A percentile compares a stretch with the other conserved stretches of the same genome.
Conservation (phyloP, 208 protist species). For the Porcisia deanei region DNA sequence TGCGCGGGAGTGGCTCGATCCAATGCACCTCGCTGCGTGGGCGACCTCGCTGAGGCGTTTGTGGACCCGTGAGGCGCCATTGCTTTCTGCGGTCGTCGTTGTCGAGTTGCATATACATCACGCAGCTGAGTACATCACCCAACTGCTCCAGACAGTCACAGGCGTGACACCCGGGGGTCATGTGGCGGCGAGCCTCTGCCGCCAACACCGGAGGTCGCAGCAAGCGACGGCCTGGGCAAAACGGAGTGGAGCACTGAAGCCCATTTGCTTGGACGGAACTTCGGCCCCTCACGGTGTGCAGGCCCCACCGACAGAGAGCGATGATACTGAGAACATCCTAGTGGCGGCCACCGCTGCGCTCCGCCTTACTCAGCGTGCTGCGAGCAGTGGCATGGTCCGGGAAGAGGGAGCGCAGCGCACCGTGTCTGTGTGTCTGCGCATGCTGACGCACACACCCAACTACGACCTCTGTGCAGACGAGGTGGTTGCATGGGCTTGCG, state of each 20-base stretch:
- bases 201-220: neutral
- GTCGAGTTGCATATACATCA: conserved; percentile 19
- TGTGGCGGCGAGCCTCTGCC: conserved; percentile 18
- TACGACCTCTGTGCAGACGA: conserved; percentile 41
- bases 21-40: conserved; percentile 28
- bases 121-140: conserved; percentile 23
- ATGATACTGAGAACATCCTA: conserved; percentile 34
- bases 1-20: conserved; percentile 29
- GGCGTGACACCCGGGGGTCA: conserved; percentile 5
- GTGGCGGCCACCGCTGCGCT: conserved; percentile 29
- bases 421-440: conserved; percentile 24
- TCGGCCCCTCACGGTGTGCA: conserved; percentile 41
- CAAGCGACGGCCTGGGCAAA: neutral
- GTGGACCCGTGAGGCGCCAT: neutral
- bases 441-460: conserved; percentile 53
- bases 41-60: conserved; percentile 9
- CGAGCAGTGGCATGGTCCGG: neutral
- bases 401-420: conserved; percentile 10
- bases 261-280: conserved; percentile 40
- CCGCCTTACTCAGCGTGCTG: neutral
- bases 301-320: conserved; percentile 41
- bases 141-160: conserved; percentile 21
- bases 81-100: neutral
- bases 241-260: conserved; percentile 13
- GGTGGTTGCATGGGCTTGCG: conserved; percentile 32